These are phyloP conservation scores for Daphne laureola DNA, from an alignment of 441 rosid genomes.

Conservation along the genomic window DNA sequence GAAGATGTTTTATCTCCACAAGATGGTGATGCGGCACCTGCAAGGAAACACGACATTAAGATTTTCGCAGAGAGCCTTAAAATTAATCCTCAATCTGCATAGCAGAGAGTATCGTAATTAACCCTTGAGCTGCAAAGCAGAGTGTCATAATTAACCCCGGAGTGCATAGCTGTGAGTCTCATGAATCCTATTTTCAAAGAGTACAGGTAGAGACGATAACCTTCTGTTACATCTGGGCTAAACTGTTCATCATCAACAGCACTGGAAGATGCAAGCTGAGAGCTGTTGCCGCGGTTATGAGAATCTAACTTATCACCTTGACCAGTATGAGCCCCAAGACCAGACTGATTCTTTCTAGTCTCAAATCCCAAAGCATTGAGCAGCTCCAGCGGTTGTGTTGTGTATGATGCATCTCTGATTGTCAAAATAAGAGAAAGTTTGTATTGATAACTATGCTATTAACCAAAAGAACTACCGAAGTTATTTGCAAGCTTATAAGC, in stretches of 20 bases:
- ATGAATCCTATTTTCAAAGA: too few relatives aligned
- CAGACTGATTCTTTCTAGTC: constrained; percentile 30
- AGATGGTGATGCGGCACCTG: constrained; percentile 85
- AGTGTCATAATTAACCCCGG: too few relatives aligned
- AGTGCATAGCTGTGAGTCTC: too few relatives aligned
- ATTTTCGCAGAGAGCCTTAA: too few relatives aligned
- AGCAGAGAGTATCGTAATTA: too few relatives aligned
- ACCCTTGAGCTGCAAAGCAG: too few relatives aligned
- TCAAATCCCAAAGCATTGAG: constrained; percentile 79
- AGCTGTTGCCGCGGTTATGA: constrained; percentile 36
- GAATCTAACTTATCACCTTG: constrained; percentile 30
- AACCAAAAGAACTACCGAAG: background rate
- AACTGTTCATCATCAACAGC: constrained; percentile 23
- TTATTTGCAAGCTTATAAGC: too few relatives aligned
- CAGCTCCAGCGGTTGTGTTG: constrained; percentile 98
- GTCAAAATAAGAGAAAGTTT: constrained; percentile 15
- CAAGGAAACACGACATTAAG: constrained; percentile 7
- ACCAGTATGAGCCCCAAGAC: constrained; percentile 32
- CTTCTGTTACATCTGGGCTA: constrained; percentile 62
- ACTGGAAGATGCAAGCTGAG: constrained; percentile 34
- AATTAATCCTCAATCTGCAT: too few relatives aligned
- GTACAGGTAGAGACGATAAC: constrained; percentile 25
- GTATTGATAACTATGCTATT: constrained; percentile 12
- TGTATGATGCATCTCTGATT: constrained; percentile 92
- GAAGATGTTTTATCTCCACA: constrained; percentile 61